Percentiles rank a stretch among this genome's conserved stretches.
These are phyloP conservation scores for Pyrenochaeta sp. DNA, from an alignment of 2,329 filamentous ascomycete species.

Conservation along the genomic window DNA sequence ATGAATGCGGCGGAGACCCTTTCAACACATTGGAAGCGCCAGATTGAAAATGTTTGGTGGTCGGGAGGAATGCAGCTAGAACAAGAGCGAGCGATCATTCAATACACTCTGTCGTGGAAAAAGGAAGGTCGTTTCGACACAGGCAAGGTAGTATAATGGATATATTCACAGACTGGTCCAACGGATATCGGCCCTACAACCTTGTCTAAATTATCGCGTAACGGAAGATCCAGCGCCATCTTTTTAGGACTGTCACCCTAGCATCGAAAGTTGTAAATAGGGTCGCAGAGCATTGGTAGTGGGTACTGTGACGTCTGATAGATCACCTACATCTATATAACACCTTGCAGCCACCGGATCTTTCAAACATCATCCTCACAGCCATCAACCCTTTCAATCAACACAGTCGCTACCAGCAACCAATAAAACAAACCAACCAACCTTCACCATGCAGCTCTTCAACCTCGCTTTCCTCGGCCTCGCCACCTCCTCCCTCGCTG, in stretches of 20 bases:
- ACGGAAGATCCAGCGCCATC: background rate
- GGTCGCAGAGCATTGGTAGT: background rate
- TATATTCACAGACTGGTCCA: background rate
- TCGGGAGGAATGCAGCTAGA: no score
- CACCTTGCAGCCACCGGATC: background rate
- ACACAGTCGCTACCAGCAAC: conserved; percentile 1
- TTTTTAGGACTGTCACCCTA: background rate
- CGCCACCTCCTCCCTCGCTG: conserved; percentile 4
- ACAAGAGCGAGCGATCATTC: no score
- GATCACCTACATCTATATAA: background rate
- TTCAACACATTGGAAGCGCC: background rate
- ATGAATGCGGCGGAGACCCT: background rate
- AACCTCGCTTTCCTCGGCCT: conserved; percentile 6
- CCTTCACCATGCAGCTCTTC: conserved; percentile 12
- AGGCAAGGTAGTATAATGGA: no score
- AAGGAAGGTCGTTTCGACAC: no score
- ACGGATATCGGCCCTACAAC: background rate
- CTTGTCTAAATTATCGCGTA: background rate
- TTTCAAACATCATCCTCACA: background rate
- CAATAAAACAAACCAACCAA: background rate
- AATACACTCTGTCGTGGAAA: no score
- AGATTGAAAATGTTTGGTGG: no score
- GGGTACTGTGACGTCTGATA: conserved; percentile 1
- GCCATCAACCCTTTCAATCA: background rate
- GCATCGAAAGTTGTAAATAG: background rate